Evolutionary conservation across 2,329 filamentous ascomycete genomes (phyloP).

Genomic region (Cadophora sp.): DNA sequence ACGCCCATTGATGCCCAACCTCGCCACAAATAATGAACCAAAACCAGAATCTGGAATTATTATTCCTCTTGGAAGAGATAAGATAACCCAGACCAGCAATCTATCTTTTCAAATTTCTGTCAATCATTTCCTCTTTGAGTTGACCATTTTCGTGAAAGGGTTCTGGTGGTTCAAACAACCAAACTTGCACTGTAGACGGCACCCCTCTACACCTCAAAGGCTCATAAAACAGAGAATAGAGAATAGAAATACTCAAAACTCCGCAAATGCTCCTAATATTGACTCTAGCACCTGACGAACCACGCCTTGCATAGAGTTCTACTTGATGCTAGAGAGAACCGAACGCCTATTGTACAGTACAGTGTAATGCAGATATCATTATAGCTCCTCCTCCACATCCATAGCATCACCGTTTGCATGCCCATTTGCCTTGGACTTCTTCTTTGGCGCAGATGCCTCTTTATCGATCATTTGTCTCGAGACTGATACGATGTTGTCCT

Average conservation of each 20-base stretch:
- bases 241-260: neutral
- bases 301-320: conserved; percentile 31
- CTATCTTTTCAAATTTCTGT: too few species aligned
- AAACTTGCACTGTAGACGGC: neutral
- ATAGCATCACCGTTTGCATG: conserved; percentile 42
- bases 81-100: neutral
- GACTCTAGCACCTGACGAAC: conserved; percentile 28
- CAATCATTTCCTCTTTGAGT: too few species aligned
- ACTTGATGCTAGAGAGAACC: conserved; percentile 35
- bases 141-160: neutral
- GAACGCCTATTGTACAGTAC: conserved; percentile 47
- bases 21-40: neutral
- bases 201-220: neutral
- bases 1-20: conserved; percentile 5
- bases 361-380: conserved; percentile 55
- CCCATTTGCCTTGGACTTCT: conserved; percentile 61
- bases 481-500: conserved; percentile 99
- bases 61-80: neutral
- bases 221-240: neutral
- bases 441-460: conserved; percentile 89
- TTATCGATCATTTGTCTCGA: conserved; percentile 99
- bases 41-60: too few species aligned
- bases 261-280: conserved; percentile 24
- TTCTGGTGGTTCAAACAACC: too few species aligned
- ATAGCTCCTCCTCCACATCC: conserved; percentile 46